Conservation (phyloP, 2,329 filamentous ascomycete genomes). For the Penicillium sp. region DNA sequence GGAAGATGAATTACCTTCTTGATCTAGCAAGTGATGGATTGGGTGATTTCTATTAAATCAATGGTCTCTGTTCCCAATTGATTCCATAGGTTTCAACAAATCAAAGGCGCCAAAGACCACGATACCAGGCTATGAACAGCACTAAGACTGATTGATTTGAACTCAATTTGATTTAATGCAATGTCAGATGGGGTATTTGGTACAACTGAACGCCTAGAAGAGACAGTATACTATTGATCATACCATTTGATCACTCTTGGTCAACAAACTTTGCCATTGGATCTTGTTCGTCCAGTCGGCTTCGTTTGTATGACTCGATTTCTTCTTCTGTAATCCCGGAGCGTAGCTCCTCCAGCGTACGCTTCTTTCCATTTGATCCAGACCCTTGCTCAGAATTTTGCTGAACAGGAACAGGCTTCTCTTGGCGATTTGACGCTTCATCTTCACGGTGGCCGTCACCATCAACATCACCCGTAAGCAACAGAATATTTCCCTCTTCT, state of each 20-base stretch:
- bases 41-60: too few relatives aligned
- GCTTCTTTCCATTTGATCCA: slow-evolving; percentile 53
- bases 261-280: slow-evolving; percentile 81
- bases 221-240: neutral
- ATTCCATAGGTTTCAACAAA: too few relatives aligned
- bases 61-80: too few relatives aligned
- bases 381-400: slow-evolving; percentile 24
- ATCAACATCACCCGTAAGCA: slow-evolving; percentile 33
- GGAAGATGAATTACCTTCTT: too few relatives aligned
- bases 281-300: slow-evolving; percentile 67
- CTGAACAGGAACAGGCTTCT: slow-evolving; percentile 9
- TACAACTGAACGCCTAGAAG: slow-evolving; percentile 17
- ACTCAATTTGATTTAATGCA: slow-evolving; percentile 1
- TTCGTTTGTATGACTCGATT: slow-evolving; percentile 76
- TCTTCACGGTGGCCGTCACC: slow-evolving; percentile 20
- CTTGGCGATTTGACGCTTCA: slow-evolving; percentile 26
- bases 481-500: slow-evolving; percentile 60
- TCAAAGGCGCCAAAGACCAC: too few relatives aligned
- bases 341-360: slow-evolving; percentile 72
- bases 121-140: too few relatives aligned
- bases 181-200: slow-evolving; percentile 19
- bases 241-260: slow-evolving; percentile 10
- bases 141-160: too few relatives aligned
- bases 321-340: slow-evolving; percentile 74
- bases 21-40: too few relatives aligned